A percentile compares a stretch with the other conserved stretches of the same genome.
phyloP scores from a whole-genome alignment of 441 rosid genomes.

The Adansonia gregorii region DNA sequence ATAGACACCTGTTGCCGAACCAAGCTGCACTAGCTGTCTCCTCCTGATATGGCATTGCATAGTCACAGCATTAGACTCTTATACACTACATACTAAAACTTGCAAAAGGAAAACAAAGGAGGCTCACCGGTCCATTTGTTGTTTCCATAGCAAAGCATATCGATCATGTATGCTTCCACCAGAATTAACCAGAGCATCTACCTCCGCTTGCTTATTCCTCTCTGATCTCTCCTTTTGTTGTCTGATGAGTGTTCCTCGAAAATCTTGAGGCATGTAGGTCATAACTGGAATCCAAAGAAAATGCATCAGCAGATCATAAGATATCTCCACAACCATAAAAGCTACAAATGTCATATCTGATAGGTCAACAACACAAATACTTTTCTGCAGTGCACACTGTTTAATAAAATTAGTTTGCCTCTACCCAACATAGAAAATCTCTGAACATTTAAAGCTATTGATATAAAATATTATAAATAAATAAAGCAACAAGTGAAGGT shows the following conservation, averaged over 20 bases:
- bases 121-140: slow-evolving; percentile 93
- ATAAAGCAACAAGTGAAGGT: not conserved
- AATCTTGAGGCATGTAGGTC: slow-evolving; percentile 99
- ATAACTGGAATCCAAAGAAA: slow-evolving; percentile 58
- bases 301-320: slow-evolving; percentile 16
- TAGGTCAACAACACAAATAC: slow-evolving; percentile 18
- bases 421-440: not conserved
- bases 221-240: slow-evolving; percentile 95
- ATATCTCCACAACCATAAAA: slow-evolving; percentile 11
- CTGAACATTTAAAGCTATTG: not conserved
- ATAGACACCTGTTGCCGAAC: slow-evolving; percentile 97
- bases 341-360: not conserved
- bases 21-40: slow-evolving; percentile 92
- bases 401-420: not conserved
- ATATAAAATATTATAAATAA: not conserved
- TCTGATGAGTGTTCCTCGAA: slow-evolving; percentile 83
- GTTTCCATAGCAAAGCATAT: slow-evolving; percentile 90
- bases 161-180: slow-evolving; percentile 79
- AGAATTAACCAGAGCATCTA: slow-evolving; percentile 76
- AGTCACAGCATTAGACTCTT: slow-evolving; percentile 29
- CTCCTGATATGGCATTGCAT: slow-evolving; percentile 55
- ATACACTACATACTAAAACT: slow-evolving; percentile 16
- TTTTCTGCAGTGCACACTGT: not conserved
- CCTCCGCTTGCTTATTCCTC: slow-evolving; percentile 95
- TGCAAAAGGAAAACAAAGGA: slow-evolving; percentile 24